A percentile compares a stretch with the other conserved stretches of the same genome.
phyloP scores from a whole-genome alignment of 345 rosid species.

The Noccaea bulbosa region DNA sequence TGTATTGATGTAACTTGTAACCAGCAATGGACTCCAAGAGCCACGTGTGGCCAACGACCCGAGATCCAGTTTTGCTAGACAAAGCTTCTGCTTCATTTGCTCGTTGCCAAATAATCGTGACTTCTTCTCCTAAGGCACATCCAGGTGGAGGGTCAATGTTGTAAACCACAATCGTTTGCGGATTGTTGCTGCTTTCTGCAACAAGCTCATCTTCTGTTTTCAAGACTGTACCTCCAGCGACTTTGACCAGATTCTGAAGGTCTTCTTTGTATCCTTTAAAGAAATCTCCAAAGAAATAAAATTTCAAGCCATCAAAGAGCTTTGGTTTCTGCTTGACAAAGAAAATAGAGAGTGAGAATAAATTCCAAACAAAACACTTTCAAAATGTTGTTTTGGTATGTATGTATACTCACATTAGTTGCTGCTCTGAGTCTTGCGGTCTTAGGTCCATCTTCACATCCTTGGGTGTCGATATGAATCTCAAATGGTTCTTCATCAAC shows the following conservation, averaged over 20 bases:
- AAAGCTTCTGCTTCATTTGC: constrained; percentile 66
- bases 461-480: constrained; percentile 72
- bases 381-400: background rate
- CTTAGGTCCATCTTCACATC: constrained; percentile 69
- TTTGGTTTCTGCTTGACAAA: constrained; percentile 61
- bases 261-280: constrained; percentile 62
- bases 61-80: constrained; percentile 55
- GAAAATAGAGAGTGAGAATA: constrained; percentile 5
- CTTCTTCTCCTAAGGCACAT: constrained; percentile 68
- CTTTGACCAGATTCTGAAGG: constrained; percentile 60
- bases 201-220: constrained; percentile 50
- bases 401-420: constrained; percentile 50
- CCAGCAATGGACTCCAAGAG: constrained; percentile 83
- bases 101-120: constrained; percentile 70
- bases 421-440: constrained; percentile 67
- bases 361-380: background rate
- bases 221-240: constrained; percentile 68
- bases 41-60: constrained; percentile 71
- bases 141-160: constrained; percentile 68
- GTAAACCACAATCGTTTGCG: constrained; percentile 55
- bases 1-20: constrained; percentile 56
- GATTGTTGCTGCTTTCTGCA: constrained; percentile 24
- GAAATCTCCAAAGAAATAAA: constrained; percentile 69
- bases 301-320: constrained; percentile 65
- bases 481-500: constrained; percentile 76